Evolutionary conservation across 805 yeast genomes (phyloP).

Genomic region (Yarrowia sp.): DNA sequence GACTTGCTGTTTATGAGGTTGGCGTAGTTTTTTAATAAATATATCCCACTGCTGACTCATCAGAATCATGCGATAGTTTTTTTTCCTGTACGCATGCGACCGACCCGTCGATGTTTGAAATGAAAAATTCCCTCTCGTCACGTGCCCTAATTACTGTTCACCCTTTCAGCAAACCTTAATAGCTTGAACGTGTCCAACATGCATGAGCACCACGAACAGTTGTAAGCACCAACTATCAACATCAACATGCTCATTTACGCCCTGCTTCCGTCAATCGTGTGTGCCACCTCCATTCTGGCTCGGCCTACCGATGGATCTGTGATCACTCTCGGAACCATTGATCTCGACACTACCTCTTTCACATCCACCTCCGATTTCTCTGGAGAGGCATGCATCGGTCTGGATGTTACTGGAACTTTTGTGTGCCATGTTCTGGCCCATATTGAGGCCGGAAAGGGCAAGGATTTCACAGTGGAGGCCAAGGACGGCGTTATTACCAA

Average conservation of each 20-base stretch:
- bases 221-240: no score
- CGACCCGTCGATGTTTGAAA: neutral
- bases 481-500: neutral
- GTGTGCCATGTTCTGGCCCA: constrained; percentile 15
- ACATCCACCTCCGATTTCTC: constrained; percentile 6
- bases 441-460: neutral
- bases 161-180: neutral
- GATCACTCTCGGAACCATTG: constrained; percentile 8
- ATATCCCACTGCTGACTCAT: no score
- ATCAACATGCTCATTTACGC: constrained; percentile 1
- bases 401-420: neutral
- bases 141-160: neutral
- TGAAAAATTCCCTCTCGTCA: neutral
- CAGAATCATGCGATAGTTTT: neutral
- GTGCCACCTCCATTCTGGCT: constrained; percentile 1
- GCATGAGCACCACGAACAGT: no score
- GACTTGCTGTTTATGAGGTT: neutral
- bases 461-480: neutral
- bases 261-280: constrained; percentile 7
- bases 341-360: constrained; percentile 15
- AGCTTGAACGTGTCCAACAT: neutral
- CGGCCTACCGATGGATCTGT: constrained; percentile 5
- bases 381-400: constrained; percentile 14
- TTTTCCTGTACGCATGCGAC: neutral
- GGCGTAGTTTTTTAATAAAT: neutral